Conservation (phyloP, 352 stramenopile species). For the Globisporangium spiculum region DNA sequence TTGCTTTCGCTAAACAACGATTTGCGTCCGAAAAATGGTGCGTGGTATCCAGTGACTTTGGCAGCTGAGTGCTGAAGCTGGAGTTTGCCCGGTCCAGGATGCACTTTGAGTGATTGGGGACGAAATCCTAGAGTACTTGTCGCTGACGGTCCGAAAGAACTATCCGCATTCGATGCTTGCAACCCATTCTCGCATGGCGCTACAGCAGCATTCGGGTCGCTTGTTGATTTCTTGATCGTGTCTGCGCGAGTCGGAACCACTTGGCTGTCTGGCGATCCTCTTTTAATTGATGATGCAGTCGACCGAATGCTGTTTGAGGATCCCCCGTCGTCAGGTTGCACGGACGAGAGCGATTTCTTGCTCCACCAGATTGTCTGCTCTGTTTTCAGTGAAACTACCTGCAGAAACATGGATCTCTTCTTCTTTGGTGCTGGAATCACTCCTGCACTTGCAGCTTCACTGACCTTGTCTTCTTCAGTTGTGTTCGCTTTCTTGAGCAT, state of each 20-base stretch:
- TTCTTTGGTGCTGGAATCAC: neutral
- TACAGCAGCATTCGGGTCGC: neutral
- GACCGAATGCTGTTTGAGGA: neutral
- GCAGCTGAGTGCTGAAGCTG: neutral
- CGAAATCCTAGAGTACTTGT: neutral
- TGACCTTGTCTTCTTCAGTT: conserved; percentile 19
- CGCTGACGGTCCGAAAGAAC: neutral
- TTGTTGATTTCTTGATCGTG: neutral
- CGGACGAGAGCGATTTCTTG: conserved; percentile 8
- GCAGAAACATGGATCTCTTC: conserved; percentile 13
- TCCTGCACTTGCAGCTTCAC: conserved; percentile 4
- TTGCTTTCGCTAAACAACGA: conserved; percentile 25
- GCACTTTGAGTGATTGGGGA: neutral
- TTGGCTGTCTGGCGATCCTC: neutral
- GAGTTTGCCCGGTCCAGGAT: neutral
- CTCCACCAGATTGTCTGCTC: conserved; percentile 13
- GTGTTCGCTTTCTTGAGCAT: conserved; percentile 36
- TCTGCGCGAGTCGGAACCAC: neutral
- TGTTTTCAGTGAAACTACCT: conserved; percentile 7
- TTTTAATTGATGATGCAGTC: conserved; percentile 2
- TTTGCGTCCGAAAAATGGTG: neutral
- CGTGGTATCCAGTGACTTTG: neutral
- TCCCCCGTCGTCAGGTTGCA: neutral
- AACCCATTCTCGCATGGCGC: neutral
- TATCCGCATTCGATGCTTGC: neutral